A percentile compares a stretch with the other conserved stretches of the same genome.
phyloP scores from a whole-genome alignment of 1,139 yeast species.

The Blastobotrys aristatus region DNA sequence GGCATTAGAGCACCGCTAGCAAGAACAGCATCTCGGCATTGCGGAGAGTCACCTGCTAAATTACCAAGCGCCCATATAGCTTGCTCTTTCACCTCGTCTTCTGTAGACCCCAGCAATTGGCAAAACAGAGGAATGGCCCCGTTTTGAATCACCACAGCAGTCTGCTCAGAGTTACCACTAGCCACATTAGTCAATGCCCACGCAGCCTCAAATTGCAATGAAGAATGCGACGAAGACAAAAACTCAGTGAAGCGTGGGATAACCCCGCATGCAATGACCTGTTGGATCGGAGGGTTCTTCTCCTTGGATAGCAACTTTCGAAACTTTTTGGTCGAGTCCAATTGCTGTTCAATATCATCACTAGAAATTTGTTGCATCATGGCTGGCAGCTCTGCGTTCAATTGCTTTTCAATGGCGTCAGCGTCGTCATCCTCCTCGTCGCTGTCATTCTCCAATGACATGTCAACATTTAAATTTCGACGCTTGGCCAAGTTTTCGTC shows the following conservation, averaged over 20 bases:
- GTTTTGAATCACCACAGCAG: conserved; percentile 82
- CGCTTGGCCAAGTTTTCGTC: conserved; percentile 93
- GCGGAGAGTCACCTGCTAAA: conserved; percentile 95
- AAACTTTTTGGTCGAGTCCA: conserved; percentile 86
- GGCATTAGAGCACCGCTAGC: conserved; percentile 86
- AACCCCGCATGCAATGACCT: conserved; percentile 89
- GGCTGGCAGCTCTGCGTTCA: conserved; percentile 70
- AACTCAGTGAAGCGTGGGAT: conserved; percentile 86
- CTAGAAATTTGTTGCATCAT: conserved; percentile 82
- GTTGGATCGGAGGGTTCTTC: conserved; percentile 94
- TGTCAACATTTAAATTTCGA: conserved; percentile 54
- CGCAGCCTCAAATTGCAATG: conserved; percentile 95
- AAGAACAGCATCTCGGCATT: conserved; percentile 83
- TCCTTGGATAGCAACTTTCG: conserved; percentile 92
- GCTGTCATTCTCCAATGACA: conserved; percentile 42
- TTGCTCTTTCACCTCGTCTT: conserved; percentile 92
- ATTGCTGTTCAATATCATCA: conserved; percentile 70
- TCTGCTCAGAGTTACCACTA: conserved; percentile 89
- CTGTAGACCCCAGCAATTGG: conserved; percentile 68
- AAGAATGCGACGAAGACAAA: conserved; percentile 71
- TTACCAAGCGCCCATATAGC: conserved; percentile 99
- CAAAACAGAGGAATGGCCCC: conserved; percentile 94
- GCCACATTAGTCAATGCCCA: conserved; percentile 99
- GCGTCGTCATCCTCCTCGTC: conserved; percentile 36
- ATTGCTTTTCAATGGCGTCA: conserved; percentile 6